Evolutionary conservation across 352 stramenopile species (phyloP), one percentile per base, ranked within the genome.

Genomic region (Phytopythium montanum): DNA sequence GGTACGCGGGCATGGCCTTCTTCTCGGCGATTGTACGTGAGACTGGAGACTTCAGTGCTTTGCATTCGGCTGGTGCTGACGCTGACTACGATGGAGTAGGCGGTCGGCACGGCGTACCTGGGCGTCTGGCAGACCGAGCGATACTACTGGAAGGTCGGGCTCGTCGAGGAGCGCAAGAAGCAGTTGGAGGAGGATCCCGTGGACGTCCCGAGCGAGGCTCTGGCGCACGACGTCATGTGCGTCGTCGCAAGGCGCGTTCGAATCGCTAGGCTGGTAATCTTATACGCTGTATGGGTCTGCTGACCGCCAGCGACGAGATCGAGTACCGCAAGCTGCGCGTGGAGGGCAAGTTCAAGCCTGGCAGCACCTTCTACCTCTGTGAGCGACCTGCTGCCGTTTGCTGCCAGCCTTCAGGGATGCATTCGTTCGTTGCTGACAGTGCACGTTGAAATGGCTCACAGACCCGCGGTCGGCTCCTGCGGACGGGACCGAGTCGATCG

Each of bases 141-240:
- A 1, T 97, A 97, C 75, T 90, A 78, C 60, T 97, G 88, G 88
- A 97, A 97, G 62, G 70, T 91, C n/a, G 68, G 88, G 36, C 48
- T 97, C 56, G 88, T 96, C 26, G 83, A 94, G 54, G 72, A 95
- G 60, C 85, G 88, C 54, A 81, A 81, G 48, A 83, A 90, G 61
- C 81, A 92, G 62, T 70, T 97, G 10, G 69, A 76, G 19, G 69
- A 82, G 56, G 76, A 71, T 31, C 68, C 87, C 21, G 61, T 81
- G 14, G 77, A 90, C 31, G 64, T 96, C 31, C 81, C 84, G 2
- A 66, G 77, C 34, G 67, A 88, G 19, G 79, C 80, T 12, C 80
- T 74, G 9, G 79, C 81, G 1, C 80, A 74, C 25, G 77, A 77
- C 55, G 72, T 75, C 25, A 75, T 84, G 84, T 91, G 50, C 52